Evolutionary conservation across 176 grass and related monocot genomes (phyloP).

Genomic region (Zea luxurians): DNA sequence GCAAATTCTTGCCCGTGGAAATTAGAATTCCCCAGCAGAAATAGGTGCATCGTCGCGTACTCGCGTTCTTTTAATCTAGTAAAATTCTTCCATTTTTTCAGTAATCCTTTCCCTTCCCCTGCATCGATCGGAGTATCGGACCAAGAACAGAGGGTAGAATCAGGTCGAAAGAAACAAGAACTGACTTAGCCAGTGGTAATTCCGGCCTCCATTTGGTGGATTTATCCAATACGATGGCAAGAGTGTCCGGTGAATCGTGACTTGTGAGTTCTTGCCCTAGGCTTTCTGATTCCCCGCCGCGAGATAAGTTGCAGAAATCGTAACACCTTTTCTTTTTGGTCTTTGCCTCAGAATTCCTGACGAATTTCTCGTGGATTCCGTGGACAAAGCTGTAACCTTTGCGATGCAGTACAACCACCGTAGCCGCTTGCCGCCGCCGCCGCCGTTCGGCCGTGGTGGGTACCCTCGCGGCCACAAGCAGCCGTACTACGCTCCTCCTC

Average conservation of each 20-base stretch:
- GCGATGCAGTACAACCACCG: constrained; percentile 57
- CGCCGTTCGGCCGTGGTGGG: constrained; percentile 41
- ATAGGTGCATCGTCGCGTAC: background rate
- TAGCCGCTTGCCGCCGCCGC: constrained; percentile 20
- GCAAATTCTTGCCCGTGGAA: constrained; percentile 36
- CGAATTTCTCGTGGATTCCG: constrained; percentile 40
- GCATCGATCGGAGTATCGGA: constrained; percentile 9
- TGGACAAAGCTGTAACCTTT: constrained; percentile 20
- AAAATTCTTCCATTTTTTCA: background rate
- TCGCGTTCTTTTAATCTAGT: constrained; percentile 4
- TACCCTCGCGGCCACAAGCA: constrained; percentile 43
- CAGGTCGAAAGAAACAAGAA: constrained; percentile 11
- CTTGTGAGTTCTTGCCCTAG: constrained; percentile 36
- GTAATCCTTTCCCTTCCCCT: background rate
- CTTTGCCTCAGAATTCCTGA: constrained; percentile 40
- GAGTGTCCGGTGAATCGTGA: constrained; percentile 18
- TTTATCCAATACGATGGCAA: too few relatives aligned
- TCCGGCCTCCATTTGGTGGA: background rate
- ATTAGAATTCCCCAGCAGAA: constrained; percentile 31
- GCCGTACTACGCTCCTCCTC: constrained; percentile 25
- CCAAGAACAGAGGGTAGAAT: constrained; percentile 3
- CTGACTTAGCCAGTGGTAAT: constrained; percentile 14
- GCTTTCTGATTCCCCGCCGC: constrained; percentile 44
- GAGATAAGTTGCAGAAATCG: constrained; percentile 34
- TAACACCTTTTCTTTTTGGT: constrained; percentile 25